These are phyloP conservation scores for Singerocomus rubriflavus DNA, from an alignment of 1,284 basidiomycete genomes.

Conservation along the genomic window DNA sequence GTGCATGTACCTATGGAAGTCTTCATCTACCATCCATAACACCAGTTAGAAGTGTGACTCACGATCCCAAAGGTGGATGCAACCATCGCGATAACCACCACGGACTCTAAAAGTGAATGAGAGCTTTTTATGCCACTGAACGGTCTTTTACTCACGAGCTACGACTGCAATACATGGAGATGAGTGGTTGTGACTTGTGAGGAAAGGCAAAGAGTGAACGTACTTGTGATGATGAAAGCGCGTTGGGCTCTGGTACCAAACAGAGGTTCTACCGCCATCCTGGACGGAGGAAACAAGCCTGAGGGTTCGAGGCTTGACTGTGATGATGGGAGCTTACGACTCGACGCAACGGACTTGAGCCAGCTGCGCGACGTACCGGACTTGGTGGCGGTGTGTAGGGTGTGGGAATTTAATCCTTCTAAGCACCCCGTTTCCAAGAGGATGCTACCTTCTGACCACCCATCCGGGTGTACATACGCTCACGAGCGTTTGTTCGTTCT, in stretches of 20 bases:
- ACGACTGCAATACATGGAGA: conserved; percentile 34
- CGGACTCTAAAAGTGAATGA: conserved; percentile 40
- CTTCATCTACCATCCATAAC: conserved; percentile 1
- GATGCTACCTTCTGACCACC: too few relatives aligned
- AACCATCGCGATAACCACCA: conserved; percentile 53
- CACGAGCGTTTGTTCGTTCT: neutral
- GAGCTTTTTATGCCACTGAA: neutral
- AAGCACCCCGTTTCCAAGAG: too few relatives aligned
- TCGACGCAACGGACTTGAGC: too few relatives aligned
- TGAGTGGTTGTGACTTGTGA: conserved; percentile 14
- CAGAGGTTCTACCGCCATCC: conserved; percentile 65
- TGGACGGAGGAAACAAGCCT: conserved; percentile 17
- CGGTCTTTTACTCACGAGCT: conserved; percentile 39
- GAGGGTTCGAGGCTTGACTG: conserved; percentile 8
- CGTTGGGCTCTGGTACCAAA: conserved; percentile 63
- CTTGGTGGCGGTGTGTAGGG: too few relatives aligned
- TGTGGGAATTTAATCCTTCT: too few relatives aligned
- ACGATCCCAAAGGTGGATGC: conserved; percentile 52
- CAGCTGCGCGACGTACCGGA: too few relatives aligned
- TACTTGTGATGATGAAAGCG: conserved; percentile 64
- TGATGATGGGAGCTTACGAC: conserved; percentile 5
- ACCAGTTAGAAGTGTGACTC: conserved; percentile 13
- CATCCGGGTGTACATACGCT: too few relatives aligned
- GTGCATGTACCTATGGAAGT: conserved; percentile 47
- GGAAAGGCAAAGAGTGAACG: conserved; percentile 21